These are phyloP conservation scores for Tuber borchii DNA, from an alignment of 495 filamentous ascomycete species.

Conservation along the genomic window DNA sequence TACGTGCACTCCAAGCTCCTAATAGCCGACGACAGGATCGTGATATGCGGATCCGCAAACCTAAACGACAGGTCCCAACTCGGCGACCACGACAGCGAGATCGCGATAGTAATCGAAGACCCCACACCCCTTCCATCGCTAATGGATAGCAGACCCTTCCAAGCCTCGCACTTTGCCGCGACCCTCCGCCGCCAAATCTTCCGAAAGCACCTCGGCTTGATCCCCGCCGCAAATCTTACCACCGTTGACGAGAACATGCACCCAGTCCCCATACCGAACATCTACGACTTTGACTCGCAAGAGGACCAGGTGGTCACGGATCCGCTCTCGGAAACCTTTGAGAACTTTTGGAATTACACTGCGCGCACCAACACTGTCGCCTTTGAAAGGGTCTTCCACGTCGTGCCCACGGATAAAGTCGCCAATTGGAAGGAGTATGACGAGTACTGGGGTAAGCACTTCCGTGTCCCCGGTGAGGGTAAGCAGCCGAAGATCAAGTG, in stretches of 20 bases:
- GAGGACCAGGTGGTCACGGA: conserved; percentile 72
- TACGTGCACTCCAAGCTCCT: conserved; percentile 93
- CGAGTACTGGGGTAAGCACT: conserved; percentile 65
- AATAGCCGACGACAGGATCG: conserved; percentile 83
- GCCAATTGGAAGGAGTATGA: conserved; percentile 82
- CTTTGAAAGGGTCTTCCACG: conserved; percentile 79
- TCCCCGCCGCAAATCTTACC: conserved; percentile 64
- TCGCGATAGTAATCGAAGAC: conserved; percentile 77
- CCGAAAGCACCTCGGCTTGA: conserved; percentile 83
- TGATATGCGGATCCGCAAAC: conserved; percentile 89
- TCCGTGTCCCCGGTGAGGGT: conserved; percentile 49
- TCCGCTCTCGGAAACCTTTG: conserved; percentile 61
- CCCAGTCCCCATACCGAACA: conserved; percentile 65
- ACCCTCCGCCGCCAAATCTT: conserved; percentile 78
- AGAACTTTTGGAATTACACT: conserved; percentile 63
- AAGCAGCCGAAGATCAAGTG: conserved; percentile 47
- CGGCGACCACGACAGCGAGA: conserved; percentile 70
- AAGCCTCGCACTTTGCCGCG: conserved; percentile 70
- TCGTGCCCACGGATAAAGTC: conserved; percentile 74
- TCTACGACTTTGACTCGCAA: conserved; percentile 71
- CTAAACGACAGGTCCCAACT: conserved; percentile 92
- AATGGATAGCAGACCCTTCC: conserved; percentile 67
- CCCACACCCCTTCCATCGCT: conserved; percentile 57
- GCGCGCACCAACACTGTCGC: conserved; percentile 77
- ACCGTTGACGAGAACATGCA: conserved; percentile 64